phyloP scores from a whole-genome alignment of 805 yeast genomes.

The Nakazawaea wickerhamii region DNA sequence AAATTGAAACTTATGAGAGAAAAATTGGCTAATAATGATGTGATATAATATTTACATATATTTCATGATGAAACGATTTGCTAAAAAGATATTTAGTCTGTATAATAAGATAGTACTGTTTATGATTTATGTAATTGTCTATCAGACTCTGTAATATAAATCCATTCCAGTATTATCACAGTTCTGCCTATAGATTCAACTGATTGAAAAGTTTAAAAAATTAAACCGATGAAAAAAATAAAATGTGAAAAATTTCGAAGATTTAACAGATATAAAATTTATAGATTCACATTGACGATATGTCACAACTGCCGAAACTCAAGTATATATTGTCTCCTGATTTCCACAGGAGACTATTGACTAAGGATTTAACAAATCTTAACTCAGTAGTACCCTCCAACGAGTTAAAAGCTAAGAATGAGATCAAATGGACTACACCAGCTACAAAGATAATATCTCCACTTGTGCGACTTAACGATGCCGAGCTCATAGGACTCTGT shows the following conservation, averaged over 20 bases:
- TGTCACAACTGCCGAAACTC: constrained; percentile 1
- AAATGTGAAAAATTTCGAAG: not conserved
- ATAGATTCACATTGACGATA: not conserved
- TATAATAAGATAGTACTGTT: no score
- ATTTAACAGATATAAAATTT: not conserved
- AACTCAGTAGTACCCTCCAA: not conserved
- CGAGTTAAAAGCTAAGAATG: not conserved
- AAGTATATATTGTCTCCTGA: constrained; percentile 8
- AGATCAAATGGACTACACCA: not conserved
- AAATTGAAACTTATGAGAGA: constrained; percentile 7
- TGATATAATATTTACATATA: no score
- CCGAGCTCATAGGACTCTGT: not conserved
- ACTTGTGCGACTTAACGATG: not conserved
- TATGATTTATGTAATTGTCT: no score
- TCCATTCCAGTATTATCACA: no score
- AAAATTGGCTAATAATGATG: not conserved
- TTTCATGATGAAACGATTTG: no score
- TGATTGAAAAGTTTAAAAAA: not conserved
- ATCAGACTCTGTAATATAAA: no score
- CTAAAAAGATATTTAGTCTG: no score
- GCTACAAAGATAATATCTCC: constrained; percentile 3
- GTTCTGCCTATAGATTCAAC: no score
- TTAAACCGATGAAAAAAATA: not conserved
- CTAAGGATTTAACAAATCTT: constrained; percentile 7
- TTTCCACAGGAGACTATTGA: constrained; percentile 6